A percentile compares a stretch with the other conserved stretches of the same genome.
Conservation (phyloP, 208 protist species). For the Leishmania major region DNA sequence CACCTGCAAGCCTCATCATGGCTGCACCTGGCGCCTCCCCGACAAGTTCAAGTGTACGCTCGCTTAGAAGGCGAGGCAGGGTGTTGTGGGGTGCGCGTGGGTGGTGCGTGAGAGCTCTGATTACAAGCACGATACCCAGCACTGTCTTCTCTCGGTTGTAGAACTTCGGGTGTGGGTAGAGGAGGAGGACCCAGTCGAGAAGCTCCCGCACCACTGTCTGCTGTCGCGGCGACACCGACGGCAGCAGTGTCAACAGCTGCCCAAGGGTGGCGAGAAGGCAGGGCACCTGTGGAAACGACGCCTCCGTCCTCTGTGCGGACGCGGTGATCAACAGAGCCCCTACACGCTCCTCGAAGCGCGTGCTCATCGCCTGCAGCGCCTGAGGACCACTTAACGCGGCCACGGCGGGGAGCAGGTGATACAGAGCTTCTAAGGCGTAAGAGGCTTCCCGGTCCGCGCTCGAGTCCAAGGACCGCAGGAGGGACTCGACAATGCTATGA, state of each 20-base stretch:
- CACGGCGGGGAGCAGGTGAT: conserved; percentile 17
- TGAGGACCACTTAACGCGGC: background rate
- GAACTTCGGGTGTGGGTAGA: conserved; percentile 26
- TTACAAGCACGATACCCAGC: conserved; percentile 37
- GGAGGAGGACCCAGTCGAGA: conserved; percentile 28
- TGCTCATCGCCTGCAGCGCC: background rate
- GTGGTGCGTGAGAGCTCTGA: conserved; percentile 32
- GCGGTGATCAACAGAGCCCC: background rate
- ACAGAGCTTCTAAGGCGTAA: conserved; percentile 11
- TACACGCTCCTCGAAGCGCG: conserved; percentile 8
- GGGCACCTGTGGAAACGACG: conserved; percentile 3
- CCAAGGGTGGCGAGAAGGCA: conserved; percentile 19
- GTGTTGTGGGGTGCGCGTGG: background rate
- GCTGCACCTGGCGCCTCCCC: background rate
- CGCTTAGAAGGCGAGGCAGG: conserved; percentile 1
- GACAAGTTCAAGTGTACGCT: conserved; percentile 16
- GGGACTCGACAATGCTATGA: background rate
- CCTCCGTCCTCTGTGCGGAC: background rate
- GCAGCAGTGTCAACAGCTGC: conserved; percentile 25
- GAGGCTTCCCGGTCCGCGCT: background rate
- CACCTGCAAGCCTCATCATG: background rate
- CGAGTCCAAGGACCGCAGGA: conserved; percentile 4
- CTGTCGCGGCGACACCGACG: conserved; percentile 24
- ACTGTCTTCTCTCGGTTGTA: conserved; percentile 33
- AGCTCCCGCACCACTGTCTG: conserved; percentile 10